Evolutionary conservation across 352 stramenopile genomes (phyloP), one percentile per base, ranked within the genome.

Genomic region (Globisporangium cederbergense): DNA sequence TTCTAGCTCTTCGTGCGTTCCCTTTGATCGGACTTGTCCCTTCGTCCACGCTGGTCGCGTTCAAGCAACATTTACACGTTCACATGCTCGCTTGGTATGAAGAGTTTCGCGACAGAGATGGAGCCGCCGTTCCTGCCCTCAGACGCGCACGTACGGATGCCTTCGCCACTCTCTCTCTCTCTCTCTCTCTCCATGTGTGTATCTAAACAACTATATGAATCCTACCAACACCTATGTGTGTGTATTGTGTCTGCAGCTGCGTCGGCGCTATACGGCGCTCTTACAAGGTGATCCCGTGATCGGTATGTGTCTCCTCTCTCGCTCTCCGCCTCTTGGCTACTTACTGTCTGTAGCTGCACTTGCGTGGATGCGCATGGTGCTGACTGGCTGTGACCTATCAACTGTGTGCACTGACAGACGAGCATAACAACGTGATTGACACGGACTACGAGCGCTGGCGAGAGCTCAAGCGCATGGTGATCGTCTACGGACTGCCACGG

Each of bases 391-490:
- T 49, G 18, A 13, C 38, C 30, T 13, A 67, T 38, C 1, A 2
- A n/a, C 18, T 34, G 2, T 45, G 45, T 40, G 4, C 47, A n/a
- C 32, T 18, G 25, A 25, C 32, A 86, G 77, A 89, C 51, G 73
- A 71, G 11, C 28, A 72, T 7, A 69, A 74, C 43, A 65, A 58
- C 22, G 40, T 69, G 30, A 68, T 91, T n/a, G 77, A 84, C 6
- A 74, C 77, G 4, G 75, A 83, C 43, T 95, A 92, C 64, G 80
- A 85, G 40, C 83, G 86, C 36, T 91, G 87, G 75, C 81, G 84
- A 10, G 87, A 96, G 67, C 78, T 96, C 46, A 91, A 88, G 67
- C 82, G 83, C 13, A 83, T 96, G 60, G 83, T 89, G 22, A 89
- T 96, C 55, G 83, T 92, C 16, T 80, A 89, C 55, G 87, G 87